phyloP scores from a whole-genome alignment of 306 rosid species.

The Cucumis sativus region DNA sequence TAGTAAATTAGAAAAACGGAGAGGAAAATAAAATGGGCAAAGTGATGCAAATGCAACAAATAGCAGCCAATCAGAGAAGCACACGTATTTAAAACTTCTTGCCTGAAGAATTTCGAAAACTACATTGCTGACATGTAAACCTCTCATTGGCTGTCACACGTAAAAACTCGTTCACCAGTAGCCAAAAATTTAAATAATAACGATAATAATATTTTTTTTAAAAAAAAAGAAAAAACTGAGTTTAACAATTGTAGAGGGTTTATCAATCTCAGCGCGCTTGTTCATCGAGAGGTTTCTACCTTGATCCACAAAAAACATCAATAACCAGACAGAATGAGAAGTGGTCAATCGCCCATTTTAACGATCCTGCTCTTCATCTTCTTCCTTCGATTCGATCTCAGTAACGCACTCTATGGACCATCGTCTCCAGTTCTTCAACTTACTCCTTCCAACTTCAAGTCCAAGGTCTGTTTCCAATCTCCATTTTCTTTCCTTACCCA shows the following conservation, averaged over 20 bases:
- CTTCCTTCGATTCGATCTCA: conserved; percentile 18
- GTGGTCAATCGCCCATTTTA: conserved; percentile 9
- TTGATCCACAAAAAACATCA: conserved; percentile 4
- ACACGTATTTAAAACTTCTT: neutral
- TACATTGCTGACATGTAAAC: conserved; percentile 24
- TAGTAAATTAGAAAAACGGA: too few relatives aligned
- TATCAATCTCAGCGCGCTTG: neutral
- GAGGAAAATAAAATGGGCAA: neutral
- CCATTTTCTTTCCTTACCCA: neutral
- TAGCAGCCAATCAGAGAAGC: neutral
- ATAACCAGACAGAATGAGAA: conserved; percentile 10
- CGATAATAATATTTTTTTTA: too few relatives aligned
- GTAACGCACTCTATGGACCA: conserved; percentile 71
- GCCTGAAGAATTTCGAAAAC: neutral
- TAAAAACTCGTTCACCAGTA: conserved; percentile 11
- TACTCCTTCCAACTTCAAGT: conserved; percentile 84
- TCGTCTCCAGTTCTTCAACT: conserved; percentile 94
- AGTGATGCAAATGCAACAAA: conserved; percentile 1
- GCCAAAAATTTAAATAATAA: neutral
- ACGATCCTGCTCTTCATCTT: conserved; percentile 14
- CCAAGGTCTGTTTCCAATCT: conserved; percentile 48
- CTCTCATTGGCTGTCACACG: conserved; percentile 47
- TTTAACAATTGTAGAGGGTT: neutral
- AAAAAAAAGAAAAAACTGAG: neutral
- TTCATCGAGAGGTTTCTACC: conserved; percentile 17